A percentile compares a stretch with the other conserved stretches of the same genome.
Evolutionary conservation across 2,329 filamentous ascomycete genomes (phyloP).

Genomic region (Aspergillus brunneoviolaceus): DNA sequence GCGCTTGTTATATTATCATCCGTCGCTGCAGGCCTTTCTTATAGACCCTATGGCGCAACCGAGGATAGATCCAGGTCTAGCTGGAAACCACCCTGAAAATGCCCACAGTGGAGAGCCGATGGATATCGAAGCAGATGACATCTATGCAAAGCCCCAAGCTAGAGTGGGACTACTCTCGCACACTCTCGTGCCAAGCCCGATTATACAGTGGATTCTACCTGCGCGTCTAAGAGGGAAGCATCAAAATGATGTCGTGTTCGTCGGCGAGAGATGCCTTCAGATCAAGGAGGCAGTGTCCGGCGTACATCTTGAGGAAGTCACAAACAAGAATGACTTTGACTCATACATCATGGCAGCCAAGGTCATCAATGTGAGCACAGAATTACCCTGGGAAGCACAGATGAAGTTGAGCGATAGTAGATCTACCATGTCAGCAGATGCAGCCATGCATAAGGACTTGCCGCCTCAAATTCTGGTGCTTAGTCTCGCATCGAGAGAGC

Average conservation of each 20-base stretch:
- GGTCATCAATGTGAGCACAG: constrained; percentile 64
- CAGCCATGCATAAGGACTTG: constrained; percentile 34
- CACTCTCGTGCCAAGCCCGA: constrained; percentile 74
- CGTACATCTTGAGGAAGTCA: constrained; percentile 71
- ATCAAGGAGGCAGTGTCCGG: constrained; percentile 68
- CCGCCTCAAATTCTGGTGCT: constrained; percentile 82
- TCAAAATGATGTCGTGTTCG: constrained; percentile 80
- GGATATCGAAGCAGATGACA: constrained; percentile 17
- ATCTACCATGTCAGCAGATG: constrained; percentile 6
- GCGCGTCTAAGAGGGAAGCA: constrained; percentile 69
- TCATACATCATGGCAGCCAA: constrained; percentile 75
- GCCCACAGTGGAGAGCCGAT: constrained; percentile 11
- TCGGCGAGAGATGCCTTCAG: constrained; percentile 79
- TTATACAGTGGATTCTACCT: constrained; percentile 74
- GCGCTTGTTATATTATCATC: not conserved
- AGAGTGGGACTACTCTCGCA: constrained; percentile 72
- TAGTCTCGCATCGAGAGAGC: constrained; percentile 68
- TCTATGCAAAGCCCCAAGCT: constrained; percentile 39
- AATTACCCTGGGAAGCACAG: constrained; percentile 36
- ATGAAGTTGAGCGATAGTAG: constrained; percentile 24
- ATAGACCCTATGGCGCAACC: constrained; percentile 11
- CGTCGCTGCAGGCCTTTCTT: not conserved
- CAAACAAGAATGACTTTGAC: constrained; percentile 75
- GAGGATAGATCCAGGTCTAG: constrained; percentile 5
- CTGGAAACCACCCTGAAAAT: constrained; percentile 1